Evolutionary conservation across 805 yeast genomes (phyloP).

Genomic region (Kregervanrija pseudodelftensis): DNA sequence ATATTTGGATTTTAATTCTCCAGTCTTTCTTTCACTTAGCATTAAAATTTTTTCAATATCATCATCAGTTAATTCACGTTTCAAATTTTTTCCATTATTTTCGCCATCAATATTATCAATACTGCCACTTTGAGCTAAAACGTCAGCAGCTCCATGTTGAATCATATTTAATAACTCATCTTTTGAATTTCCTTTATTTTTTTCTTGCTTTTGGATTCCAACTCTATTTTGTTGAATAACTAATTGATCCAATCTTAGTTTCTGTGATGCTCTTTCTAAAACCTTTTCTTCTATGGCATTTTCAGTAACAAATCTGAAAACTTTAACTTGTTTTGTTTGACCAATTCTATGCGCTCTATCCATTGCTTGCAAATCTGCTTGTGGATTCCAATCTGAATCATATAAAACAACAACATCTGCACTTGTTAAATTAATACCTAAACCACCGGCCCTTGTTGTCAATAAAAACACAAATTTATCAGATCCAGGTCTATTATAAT

Average conservation of each 20-base stretch:
- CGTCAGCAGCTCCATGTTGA: slow-evolving; percentile 73
- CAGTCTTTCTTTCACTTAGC: slow-evolving; percentile 58
- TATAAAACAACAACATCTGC: slow-evolving; percentile 71
- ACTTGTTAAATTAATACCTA: slow-evolving; percentile 76
- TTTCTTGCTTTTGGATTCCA: slow-evolving; percentile 15
- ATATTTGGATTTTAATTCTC: slow-evolving; percentile 54
- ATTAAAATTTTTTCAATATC: slow-evolving; percentile 58
- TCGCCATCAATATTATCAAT: slow-evolving; percentile 20
- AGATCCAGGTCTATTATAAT: slow-evolving; percentile 67
- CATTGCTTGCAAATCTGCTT: slow-evolving; percentile 85
- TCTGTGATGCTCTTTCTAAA: slow-evolving; percentile 74
- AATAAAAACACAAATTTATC: slow-evolving; percentile 66
- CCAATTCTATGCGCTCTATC: slow-evolving; percentile 88
- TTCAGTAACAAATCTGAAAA: slow-evolving; percentile 70
- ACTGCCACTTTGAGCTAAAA: slow-evolving; percentile 33
- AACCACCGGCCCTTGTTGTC: slow-evolving; percentile 86
- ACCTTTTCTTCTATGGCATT: slow-evolving; percentile 82
- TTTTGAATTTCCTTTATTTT: slow-evolving; percentile 42
- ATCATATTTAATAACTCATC: slow-evolving; percentile 76
- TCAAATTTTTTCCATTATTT: slow-evolving; percentile 17
- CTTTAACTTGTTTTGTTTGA: slow-evolving; percentile 77
- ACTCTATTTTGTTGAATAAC: slow-evolving; percentile 69
- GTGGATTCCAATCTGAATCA: slow-evolving; percentile 88
- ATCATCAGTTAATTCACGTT: slow-evolving; percentile 32
- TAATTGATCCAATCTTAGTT: slow-evolving; percentile 69